Conservation (phyloP, 116 monocot species). For the Trichopus zeylanicus region DNA sequence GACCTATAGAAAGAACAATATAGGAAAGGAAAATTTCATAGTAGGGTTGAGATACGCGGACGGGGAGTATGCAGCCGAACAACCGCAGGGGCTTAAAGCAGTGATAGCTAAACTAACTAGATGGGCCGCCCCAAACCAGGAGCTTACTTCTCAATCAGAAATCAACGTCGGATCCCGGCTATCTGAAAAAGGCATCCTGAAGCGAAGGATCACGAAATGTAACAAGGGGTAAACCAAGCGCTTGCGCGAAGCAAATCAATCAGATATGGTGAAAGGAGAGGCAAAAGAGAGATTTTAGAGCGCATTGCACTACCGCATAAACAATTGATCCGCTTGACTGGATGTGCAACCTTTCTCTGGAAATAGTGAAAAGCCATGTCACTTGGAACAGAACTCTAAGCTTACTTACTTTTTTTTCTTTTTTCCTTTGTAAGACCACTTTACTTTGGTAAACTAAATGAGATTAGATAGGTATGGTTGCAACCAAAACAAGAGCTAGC, state of each 20-base stretch:
- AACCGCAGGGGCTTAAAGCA: constrained; percentile 15
- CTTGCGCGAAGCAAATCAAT: constrained; percentile 7
- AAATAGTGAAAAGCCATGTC: constrained; percentile 6
- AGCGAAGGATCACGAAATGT: constrained; percentile 9
- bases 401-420: not conserved
- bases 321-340: constrained; percentile 8
- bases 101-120: constrained; percentile 18
- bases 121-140: constrained; percentile 11
- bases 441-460: constrained; percentile 4
- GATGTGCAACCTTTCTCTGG: constrained; percentile 15
- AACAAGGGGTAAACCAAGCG: constrained; percentile 12
- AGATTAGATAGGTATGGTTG: not conserved
- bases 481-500: constrained; percentile 3
- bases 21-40: not conserved
- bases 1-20: not conserved
- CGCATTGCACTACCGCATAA: constrained; percentile 12
- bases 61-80: constrained; percentile 7
- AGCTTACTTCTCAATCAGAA: constrained; percentile 3
- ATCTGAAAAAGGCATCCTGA: constrained; percentile 11
- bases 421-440: constrained; percentile 5
- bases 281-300: constrained; percentile 10
- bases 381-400: constrained; percentile 8
- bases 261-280: constrained; percentile 5
- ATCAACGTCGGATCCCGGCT: constrained; percentile 1
- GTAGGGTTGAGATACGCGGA: not conserved